Base-by-base conservation (phyloP, 2,329 filamentous ascomycete genomes). In the Colletotrichum salicis region DNA sequence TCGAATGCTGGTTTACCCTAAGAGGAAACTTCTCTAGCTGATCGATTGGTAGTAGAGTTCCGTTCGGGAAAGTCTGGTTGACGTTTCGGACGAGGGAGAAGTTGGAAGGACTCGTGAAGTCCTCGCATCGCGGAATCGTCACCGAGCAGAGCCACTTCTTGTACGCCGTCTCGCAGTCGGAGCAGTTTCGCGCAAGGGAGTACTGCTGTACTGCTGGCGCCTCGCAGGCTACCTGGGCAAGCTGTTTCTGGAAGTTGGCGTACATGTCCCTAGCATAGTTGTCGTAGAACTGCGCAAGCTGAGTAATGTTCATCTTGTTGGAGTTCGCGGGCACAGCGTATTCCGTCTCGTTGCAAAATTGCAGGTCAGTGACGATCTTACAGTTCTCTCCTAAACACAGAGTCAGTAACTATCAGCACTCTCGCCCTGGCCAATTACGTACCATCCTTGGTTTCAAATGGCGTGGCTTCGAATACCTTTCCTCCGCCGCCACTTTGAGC, bases 111-210 rank as follows among this genome's bases (percentile, higher is more conserved):
- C 86, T 89, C 62, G 87, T 89, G 77, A 93, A 96, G 82, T 98
- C 96, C 78, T 94, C 92, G 84, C 96, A 99, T 35, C 95, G 93
- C 1, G 96, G 96, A 73, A 99, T 96, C 19, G 91, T 93, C 33
- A 98, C 95, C 29, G 94, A 93, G 84, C 96, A 99, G 24, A 99
- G 91, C 96, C 96, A 99, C 78, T 91, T 87, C 81, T 97, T 98
- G 87, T 99, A 99, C 10, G 94, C 94, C 1, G 80, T 78, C 19
- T 86, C 89, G 82, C 96, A 99, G 80, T 97, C 89, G 55, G 85
- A 81, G 84, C 96, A 99, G 75, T 82, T 89, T 54, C 91, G 89
- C 1, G 90, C 93, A 15, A 98, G 90, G 1, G 95, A 97, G 83
- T 97, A 99, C 74, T 89, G 89, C 15, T 93, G 90, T 41, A 92